phyloP scores from a whole-genome alignment of 2,329 filamentous ascomycete genomes.

The Berkeleyomyces basicola region DNA sequence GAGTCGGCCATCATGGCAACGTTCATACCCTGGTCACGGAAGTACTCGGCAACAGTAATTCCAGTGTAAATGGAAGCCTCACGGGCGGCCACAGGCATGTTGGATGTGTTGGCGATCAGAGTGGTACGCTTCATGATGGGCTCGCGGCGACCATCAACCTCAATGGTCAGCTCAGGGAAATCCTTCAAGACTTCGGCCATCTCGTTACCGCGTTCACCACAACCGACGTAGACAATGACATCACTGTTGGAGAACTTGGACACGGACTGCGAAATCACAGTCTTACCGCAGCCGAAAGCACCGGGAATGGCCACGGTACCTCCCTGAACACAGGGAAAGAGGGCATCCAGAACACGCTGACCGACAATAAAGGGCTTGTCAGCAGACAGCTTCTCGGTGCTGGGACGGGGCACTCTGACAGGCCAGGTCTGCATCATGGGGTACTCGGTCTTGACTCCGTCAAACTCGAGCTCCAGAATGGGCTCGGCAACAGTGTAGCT shows the following conservation, averaged over 20 bases:
- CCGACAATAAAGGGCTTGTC: slow-evolving; percentile 88
- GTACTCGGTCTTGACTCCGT: slow-evolving; percentile 85
- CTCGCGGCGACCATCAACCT: slow-evolving; percentile 84
- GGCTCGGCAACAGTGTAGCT: slow-evolving; percentile 89
- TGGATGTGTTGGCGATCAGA: slow-evolving; percentile 96
- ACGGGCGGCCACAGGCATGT: slow-evolving; percentile 97
- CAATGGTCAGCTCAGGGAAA: slow-evolving; percentile 94
- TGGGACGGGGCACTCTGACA: slow-evolving; percentile 84
- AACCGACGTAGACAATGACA: slow-evolving; percentile 92
- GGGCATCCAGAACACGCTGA: slow-evolving; percentile 85
- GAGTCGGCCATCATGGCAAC: slow-evolving; percentile 99
- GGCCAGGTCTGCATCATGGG: slow-evolving; percentile 99
- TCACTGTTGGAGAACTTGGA: slow-evolving; percentile 99
- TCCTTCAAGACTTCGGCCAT: slow-evolving; percentile 99
- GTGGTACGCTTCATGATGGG: slow-evolving; percentile 99
- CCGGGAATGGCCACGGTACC: slow-evolving; percentile 96
- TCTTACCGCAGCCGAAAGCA: slow-evolving; percentile 98
- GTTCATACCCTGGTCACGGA: slow-evolving; percentile 89
- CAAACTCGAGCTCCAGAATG: slow-evolving; percentile 89
- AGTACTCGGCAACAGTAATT: slow-evolving; percentile 91
- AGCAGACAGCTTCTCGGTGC: slow-evolving; percentile 80
- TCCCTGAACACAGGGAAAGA: slow-evolving; percentile 92
- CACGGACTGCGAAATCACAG: slow-evolving; percentile 93
- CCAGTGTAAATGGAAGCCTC: slow-evolving; percentile 98
- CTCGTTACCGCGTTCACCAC: slow-evolving; percentile 89